phyloP scores from a whole-genome alignment of 805 yeast genomes.

The Candida khao-thaluensis region DNA sequence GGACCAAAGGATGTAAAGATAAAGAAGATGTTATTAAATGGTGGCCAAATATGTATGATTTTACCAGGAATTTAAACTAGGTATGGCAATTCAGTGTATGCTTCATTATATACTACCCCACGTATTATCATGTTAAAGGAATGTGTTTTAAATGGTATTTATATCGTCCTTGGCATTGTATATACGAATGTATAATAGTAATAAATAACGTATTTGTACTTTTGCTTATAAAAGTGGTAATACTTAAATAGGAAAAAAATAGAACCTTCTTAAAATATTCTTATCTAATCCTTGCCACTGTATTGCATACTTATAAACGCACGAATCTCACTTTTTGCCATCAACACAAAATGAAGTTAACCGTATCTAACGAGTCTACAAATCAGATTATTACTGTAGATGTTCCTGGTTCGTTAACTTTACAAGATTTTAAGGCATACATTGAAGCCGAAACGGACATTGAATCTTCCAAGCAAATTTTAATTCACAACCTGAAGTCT shows the following conservation, averaged over 20 bases:
- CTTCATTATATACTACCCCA: too few species aligned
- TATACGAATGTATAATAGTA: not conserved
- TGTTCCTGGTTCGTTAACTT: slow-evolving; percentile 58
- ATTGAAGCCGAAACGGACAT: slow-evolving; percentile 68
- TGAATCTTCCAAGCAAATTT: slow-evolving; percentile 43
- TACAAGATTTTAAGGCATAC: slow-evolving; percentile 71
- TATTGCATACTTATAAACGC: not conserved
- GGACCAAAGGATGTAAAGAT: slow-evolving; percentile 44
- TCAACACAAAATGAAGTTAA: slow-evolving; percentile 23
- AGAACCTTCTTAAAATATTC: too few species aligned
- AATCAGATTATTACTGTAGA: slow-evolving; percentile 49
- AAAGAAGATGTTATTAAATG: slow-evolving; percentile 66
- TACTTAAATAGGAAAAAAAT: too few species aligned
- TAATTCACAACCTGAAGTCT: slow-evolving; percentile 47
- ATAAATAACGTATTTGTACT: not conserved
- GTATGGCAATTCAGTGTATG: too few species aligned
- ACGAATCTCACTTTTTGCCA: slow-evolving; percentile 1
- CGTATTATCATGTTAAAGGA: too few species aligned
- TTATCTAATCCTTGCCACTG: not conserved
- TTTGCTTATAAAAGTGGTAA: too few species aligned
- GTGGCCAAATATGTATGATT: slow-evolving; percentile 70
- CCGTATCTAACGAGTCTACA: slow-evolving; percentile 23
- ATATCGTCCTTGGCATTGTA: too few species aligned
- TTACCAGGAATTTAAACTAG: slow-evolving; percentile 18
- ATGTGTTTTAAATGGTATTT: too few species aligned